Evolutionary conservation across 2,329 filamentous ascomycete species (phyloP), one percentile per base, ranked within the genome.

Genomic region (Fusarium clavum): DNA sequence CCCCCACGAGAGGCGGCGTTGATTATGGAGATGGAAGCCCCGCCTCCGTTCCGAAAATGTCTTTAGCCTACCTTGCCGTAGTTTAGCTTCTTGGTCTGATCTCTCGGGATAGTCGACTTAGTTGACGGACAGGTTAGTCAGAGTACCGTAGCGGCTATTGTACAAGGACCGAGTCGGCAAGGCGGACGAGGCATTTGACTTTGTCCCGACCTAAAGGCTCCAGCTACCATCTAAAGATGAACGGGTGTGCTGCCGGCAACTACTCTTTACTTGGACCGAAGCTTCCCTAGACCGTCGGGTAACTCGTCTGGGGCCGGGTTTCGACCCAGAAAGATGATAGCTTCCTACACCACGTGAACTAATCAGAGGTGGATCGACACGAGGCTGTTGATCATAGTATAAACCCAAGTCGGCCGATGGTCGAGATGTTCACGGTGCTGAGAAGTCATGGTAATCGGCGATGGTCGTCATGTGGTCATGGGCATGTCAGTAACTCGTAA

Each of bases 151-250:
- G 55, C 51, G 25, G 41, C 60, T 53, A 30, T 30, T 30, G 29
- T 38, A 45, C 52, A 66, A n/a, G 47, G 53, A 44, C 58, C 29
- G 54, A 68, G 58, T 64, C 58, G 58, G 63, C 44, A 71, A 43
- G 62, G 67, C 67, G 67, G 67, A 56, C 55, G 54, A 70, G 67
- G 67, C 57, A 71, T 68, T 71, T 70, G 57, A 60, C 67, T 71
- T 68, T 57, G 43, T 55, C 43, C 48, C 45, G 49, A 41, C 29
- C 58, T 43, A 43, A 55, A 64, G 55, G 58, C 27, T 29, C 40
- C 40, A 59, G 46, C 60, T 64, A 27, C 60, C 52, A 56, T 43
- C 18, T 40, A 47, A 32, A 59, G 24, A 11, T 25, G 53, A 25
- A 30, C 51, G 47, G 64, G 43, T 58, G 46, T 67, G 64, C 41